A percentile compares a stretch with the other conserved stretches of the same genome.
These are phyloP conservation scores for Gymnopilus junonius DNA, from an alignment of 768 basidiomycete species.

Conservation along the genomic window DNA sequence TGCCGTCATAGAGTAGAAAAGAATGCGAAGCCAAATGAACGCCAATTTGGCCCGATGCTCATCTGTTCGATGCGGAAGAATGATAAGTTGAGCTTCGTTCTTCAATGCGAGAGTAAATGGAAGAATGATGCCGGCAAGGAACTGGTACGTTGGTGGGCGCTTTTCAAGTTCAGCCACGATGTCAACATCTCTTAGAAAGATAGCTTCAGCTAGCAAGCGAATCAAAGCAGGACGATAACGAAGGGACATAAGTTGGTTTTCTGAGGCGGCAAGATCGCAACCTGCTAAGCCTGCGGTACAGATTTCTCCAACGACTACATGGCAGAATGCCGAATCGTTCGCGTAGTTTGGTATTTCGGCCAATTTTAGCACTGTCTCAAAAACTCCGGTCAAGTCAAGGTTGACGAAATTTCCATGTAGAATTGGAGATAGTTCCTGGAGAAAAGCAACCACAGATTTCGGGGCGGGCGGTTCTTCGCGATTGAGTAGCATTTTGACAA, in stretches of 20 bases:
- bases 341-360: constrained; percentile 48
- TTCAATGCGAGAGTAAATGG: constrained; percentile 62
- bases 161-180: constrained; percentile 61
- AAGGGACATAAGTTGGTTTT: constrained; percentile 42
- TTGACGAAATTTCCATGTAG: constrained; percentile 50
- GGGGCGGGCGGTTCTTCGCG: constrained; percentile 45
- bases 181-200: constrained; percentile 55
- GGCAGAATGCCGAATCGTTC: constrained; percentile 55
- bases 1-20: constrained; percentile 60
- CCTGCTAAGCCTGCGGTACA: constrained; percentile 50
- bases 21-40: constrained; percentile 64
- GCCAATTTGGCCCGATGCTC: constrained; percentile 48
- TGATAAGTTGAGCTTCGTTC: constrained; percentile 48
- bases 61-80: constrained; percentile 46
- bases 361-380: constrained; percentile 53
- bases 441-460: constrained; percentile 55
- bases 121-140: constrained; percentile 66
- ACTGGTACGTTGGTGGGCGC: constrained; percentile 57
- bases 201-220: constrained; percentile 44
- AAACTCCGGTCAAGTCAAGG: constrained; percentile 63
- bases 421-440: constrained; percentile 60
- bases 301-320: constrained; percentile 48
- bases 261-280: constrained; percentile 48
- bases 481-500: constrained; percentile 52
- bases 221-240: constrained; percentile 46